Base-by-base conservation (phyloP, 257 asterid species). In the Solanum ossicruentum region DNA sequence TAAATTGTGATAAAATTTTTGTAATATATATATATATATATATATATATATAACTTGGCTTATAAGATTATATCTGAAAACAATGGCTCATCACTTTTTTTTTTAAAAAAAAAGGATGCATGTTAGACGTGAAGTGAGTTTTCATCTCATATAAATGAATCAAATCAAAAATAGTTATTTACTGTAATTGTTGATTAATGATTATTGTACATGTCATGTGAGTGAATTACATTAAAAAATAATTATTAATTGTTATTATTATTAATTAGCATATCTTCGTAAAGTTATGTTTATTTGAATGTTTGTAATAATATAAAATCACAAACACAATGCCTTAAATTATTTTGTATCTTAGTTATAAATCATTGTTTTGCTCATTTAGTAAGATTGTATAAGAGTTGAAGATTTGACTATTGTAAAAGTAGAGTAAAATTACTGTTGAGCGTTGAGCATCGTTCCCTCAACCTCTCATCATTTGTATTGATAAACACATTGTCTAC, bases 11-110 rank as follows among this genome's bases (percentile, higher is more conserved):
- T 28, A 0, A 5, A n/a, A 4, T 4, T 60, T 60, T n/a, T 0
- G n/a, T n/a, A n/a, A n/a, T n/a, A n/a, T n/a, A n/a, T n/a, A n/a
- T 1, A 3, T 3, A 20, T 0, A 32, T 2, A 32, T 32, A 32
- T 2, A 32, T 32, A 32, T 2, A 32, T 0, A 32, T 2, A 20
- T 0, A 60, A n/a, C 7, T n/a, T n/a, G 1, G 5, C 9, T 1
- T 10, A 60, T 60, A 57, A 18, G 17, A 8, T 17, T 56, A 20
- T 57, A 57, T 57, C 20, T 55, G n/a, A 12, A 57, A 8, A 18
- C 26, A 57, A 57, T 8, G 26, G 20, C 63, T 18, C 63, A 18
- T 57, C 23, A 57, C 20, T 57, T 18, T 57, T 8, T 17, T 57
- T 57, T 57, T 18, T 7, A 0, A 45, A 45, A 0, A 4, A 4